Conservation (phyloP, 257 asterid species). For the Fraxinus anomala region DNA sequence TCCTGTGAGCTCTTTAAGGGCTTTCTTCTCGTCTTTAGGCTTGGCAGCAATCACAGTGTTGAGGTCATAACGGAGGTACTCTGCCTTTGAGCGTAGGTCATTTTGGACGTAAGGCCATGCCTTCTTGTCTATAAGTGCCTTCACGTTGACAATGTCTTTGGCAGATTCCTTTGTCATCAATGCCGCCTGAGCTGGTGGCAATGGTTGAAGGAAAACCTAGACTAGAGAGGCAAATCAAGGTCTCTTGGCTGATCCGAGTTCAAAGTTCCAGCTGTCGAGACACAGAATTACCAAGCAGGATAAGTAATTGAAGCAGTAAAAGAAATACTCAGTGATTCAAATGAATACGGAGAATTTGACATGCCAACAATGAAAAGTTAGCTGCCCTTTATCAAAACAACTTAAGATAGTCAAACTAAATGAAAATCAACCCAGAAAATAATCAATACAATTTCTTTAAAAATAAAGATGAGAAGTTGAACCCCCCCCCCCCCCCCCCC, state of each 20-base stretch:
- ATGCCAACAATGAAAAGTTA: not conserved
- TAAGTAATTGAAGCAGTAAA: not conserved
- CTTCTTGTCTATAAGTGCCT: conserved; percentile 66
- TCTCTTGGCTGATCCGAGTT: conserved; percentile 91
- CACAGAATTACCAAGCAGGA: not conserved
- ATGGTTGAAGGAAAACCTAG: conserved; percentile 79
- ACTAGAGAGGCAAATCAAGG: conserved; percentile 59
- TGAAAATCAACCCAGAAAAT: not conserved
- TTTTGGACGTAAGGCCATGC: conserved; percentile 92
- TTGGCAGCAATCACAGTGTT: conserved; percentile 78
- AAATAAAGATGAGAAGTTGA: too few species aligned
- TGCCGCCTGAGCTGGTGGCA: conserved; percentile 75
- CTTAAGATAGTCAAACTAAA: not conserved
- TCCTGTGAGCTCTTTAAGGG: conserved; percentile 60
- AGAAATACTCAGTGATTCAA: not conserved
- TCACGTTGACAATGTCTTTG: conserved; percentile 68
- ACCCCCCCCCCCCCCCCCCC: too few species aligned
- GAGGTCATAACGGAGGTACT: conserved; percentile 84
- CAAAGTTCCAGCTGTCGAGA: conserved; percentile 71
- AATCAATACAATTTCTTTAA: too few species aligned
- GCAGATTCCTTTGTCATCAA: conserved; percentile 84
- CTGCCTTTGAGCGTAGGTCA: conserved; percentile 75
- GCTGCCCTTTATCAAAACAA: not conserved
- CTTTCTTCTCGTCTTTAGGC: conserved; percentile 68
- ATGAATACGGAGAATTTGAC: not conserved